Percentiles rank a stretch among this genome's conserved stretches.
phyloP scores from a whole-genome alignment of 2,329 filamentous ascomycete genomes.

The Exophiala mesophila region DNA sequence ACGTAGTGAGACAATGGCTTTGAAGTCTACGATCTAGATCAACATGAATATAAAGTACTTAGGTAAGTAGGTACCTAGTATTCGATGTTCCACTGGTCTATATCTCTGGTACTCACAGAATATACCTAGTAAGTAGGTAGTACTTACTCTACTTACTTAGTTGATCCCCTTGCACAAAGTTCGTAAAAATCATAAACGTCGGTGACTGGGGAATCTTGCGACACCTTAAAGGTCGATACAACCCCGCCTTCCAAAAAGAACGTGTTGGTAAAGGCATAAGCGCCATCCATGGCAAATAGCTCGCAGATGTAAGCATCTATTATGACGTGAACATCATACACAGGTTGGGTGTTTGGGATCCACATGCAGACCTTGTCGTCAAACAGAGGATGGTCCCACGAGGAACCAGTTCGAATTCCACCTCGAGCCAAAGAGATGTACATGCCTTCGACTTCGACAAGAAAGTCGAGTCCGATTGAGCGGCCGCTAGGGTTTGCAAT shows the following conservation, averaged over 20 bases:
- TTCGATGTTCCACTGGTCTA: too few species aligned
- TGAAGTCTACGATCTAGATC: too few species aligned
- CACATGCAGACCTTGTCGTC: constrained; percentile 5
- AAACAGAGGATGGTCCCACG: constrained; percentile 5
- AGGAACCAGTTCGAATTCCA: background rate
- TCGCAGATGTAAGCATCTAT: constrained; percentile 2
- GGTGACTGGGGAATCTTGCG: background rate
- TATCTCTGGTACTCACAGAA: too few species aligned
- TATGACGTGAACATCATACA: constrained; percentile 2
- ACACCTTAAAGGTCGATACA: constrained; percentile 2
- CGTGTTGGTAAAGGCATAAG: constrained; percentile 4
- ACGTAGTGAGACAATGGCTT: too few species aligned
- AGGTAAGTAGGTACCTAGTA: too few species aligned
- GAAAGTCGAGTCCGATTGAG: background rate
- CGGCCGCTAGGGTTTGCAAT: constrained; percentile 3
- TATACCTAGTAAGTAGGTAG: too few species aligned
- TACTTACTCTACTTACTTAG: too few species aligned
- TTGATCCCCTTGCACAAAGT: too few species aligned
- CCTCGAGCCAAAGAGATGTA: constrained; percentile 1
- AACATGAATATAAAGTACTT: too few species aligned
- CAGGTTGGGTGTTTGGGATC: constrained; percentile 1
- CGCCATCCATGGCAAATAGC: constrained; percentile 2
- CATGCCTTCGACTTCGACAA: background rate
- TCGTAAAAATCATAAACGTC: constrained; percentile 1
- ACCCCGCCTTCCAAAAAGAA: constrained; percentile 2